Conservation (phyloP, 1,284 basidiomycete species). For the Pseudozyma sp. region DNA sequence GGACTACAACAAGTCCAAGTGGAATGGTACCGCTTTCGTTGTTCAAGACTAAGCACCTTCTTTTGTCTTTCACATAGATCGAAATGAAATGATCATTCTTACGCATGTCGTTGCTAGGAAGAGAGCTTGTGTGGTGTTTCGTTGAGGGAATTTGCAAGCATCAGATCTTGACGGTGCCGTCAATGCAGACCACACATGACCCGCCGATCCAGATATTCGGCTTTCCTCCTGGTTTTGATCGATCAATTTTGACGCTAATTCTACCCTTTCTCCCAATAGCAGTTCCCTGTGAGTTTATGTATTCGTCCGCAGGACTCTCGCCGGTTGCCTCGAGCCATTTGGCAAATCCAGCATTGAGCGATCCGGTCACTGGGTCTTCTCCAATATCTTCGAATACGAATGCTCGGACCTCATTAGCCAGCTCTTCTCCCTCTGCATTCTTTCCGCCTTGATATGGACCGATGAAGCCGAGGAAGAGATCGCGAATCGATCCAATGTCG, state of each 20-base stretch:
- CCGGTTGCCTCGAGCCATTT: slow-evolving; percentile 47
- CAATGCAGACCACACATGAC: slow-evolving; percentile 44
- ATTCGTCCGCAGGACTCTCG: slow-evolving; percentile 30
- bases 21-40: slow-evolving; percentile 57
- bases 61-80: not conserved
- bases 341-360: slow-evolving; percentile 58
- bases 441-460: slow-evolving; percentile 41
- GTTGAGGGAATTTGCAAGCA: not conserved
- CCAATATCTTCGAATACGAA: slow-evolving; percentile 39
- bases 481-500: slow-evolving; percentile 17
- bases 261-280: slow-evolving; percentile 46
- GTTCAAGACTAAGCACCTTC: slow-evolving; percentile 6
- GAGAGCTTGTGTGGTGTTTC: not conserved
- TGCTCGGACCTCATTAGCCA: slow-evolving; percentile 50
- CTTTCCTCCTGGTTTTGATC: slow-evolving; percentile 7
- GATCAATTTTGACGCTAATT: slow-evolving; percentile 38
- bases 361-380: slow-evolving; percentile 64
- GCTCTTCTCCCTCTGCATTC: slow-evolving; percentile 20
- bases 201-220: slow-evolving; percentile 56
- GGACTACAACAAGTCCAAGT: slow-evolving; percentile 44
- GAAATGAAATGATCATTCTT: not conserved
- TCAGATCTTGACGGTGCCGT: slow-evolving; percentile 35
- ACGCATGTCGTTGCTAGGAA: not conserved
- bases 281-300: slow-evolving; percentile 49
- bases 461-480: slow-evolving; percentile 52